phyloP scores from a whole-genome alignment of 2,329 filamentous ascomycete species.

The Phoma sp. region DNA sequence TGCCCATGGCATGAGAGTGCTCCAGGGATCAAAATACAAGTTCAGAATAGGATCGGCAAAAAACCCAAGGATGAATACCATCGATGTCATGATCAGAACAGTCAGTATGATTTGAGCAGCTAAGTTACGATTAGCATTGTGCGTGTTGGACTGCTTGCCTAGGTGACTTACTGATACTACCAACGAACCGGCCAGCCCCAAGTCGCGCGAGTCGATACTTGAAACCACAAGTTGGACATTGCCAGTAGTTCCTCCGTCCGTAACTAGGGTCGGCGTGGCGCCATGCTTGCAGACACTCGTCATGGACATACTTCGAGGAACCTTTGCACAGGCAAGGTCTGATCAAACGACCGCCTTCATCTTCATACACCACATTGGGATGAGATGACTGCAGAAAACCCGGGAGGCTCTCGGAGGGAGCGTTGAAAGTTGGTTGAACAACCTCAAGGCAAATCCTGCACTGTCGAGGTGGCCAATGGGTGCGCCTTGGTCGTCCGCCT shows the following conservation, averaged over 20 bases:
- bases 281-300: conserved; percentile 86
- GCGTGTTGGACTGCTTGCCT: too few relatives aligned
- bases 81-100: conserved; percentile 70
- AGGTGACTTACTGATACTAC: conserved; percentile 51
- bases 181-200: conserved; percentile 72
- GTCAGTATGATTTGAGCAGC: conserved; percentile 75
- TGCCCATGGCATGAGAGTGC: conserved; percentile 49
- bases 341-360: conserved; percentile 78
- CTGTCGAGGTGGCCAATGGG: conserved; percentile 72
- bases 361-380: conserved; percentile 70
- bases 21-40: conserved; percentile 78
- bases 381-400: conserved; percentile 64
- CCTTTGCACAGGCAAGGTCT: conserved; percentile 94
- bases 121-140: conserved; percentile 22
- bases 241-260: conserved; percentile 75
- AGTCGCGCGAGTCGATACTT: conserved; percentile 80
- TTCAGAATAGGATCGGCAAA: conserved; percentile 92
- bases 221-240: conserved; percentile 88
- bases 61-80: conserved; percentile 86
- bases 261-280: conserved; percentile 74
- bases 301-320: conserved; percentile 91
- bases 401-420: conserved; percentile 61
- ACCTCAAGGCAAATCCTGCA: conserved; percentile 91
- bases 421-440: conserved; percentile 67
- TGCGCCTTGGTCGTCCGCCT: conserved; percentile 32